Percentiles rank a stretch among this genome's conserved stretches.
phyloP scores from a whole-genome alignment of 2,329 filamentous ascomycete species.

The Fusarium austroafricanum region DNA sequence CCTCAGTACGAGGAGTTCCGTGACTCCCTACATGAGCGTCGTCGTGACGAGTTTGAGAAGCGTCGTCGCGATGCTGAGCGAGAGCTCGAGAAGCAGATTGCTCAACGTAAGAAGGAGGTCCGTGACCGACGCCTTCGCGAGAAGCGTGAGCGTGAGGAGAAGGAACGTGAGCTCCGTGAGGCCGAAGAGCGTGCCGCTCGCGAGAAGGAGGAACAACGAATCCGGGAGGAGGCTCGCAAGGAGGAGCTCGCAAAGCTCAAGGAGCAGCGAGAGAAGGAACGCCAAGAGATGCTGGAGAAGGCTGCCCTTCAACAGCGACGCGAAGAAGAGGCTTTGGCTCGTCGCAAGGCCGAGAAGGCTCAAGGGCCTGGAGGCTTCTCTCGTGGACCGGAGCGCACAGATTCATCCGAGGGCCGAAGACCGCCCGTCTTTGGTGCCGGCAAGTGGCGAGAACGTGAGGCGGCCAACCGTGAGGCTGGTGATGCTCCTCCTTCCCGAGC shows the following conservation, averaged over 20 bases:
- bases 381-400: constrained; percentile 47
- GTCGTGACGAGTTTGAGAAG: constrained; percentile 95
- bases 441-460: constrained; percentile 59
- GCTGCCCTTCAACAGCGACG: constrained; percentile 79
- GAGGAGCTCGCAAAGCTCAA: constrained; percentile 74
- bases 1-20: constrained; percentile 87
- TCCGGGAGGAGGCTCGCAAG: constrained; percentile 82
- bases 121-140: constrained; percentile 85
- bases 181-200: constrained; percentile 84
- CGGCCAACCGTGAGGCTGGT: constrained; percentile 40
- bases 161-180: constrained; percentile 80
- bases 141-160: constrained; percentile 85
- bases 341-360: constrained; percentile 75
- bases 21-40: constrained; percentile 82
- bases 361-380: constrained; percentile 48
- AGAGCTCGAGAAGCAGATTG: constrained; percentile 93
- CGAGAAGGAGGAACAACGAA: constrained; percentile 88
- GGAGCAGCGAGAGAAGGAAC: constrained; percentile 73
- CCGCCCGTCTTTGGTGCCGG: constrained; percentile 52
- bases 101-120: constrained; percentile 86
- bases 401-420: constrained; percentile 48
- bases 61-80: constrained; percentile 90
- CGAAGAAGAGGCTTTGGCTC: constrained; percentile 88
- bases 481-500: constrained; percentile 50
- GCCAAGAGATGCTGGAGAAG: constrained; percentile 74